Conservation (phyloP, 177 flowering plant species). For the Tripterygium wilfordii region DNA sequence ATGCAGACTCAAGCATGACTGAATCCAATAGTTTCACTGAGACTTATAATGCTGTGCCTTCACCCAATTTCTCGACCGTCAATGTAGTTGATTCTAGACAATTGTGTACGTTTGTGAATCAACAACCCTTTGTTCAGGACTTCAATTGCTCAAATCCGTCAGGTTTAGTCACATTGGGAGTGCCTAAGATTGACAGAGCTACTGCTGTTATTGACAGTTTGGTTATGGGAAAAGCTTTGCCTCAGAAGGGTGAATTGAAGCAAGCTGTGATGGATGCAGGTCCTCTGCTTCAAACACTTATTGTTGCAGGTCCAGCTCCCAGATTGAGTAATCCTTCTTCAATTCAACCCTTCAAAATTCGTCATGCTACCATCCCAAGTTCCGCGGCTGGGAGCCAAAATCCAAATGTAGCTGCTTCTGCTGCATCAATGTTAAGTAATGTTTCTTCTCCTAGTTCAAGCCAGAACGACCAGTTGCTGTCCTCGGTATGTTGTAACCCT, state of each 20-base stretch:
- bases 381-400: constrained; percentile 8
- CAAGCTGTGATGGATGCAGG: constrained; percentile 78
- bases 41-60: constrained; percentile 40
- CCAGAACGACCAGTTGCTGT: constrained; percentile 3
- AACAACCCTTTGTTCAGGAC: constrained; percentile 20
- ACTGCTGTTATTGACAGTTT: constrained; percentile 31
- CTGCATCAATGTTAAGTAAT: constrained; percentile 29
- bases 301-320: constrained; percentile 84
- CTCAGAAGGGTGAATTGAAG: constrained; percentile 63
- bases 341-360: constrained; percentile 42
- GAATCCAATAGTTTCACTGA: constrained; percentile 62
- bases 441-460: constrained; percentile 15
- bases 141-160: constrained; percentile 6
- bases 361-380: constrained; percentile 39
- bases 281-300: constrained; percentile 72
- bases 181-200: constrained; percentile 23
- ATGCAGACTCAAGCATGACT: constrained; percentile 46
- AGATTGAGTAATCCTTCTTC: constrained; percentile 90
- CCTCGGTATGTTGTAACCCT: constrained; percentile 13
- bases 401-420: constrained; percentile 5
- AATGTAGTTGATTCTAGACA: constrained; percentile 30
- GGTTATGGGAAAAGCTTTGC: constrained; percentile 42
- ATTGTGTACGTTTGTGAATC: constrained; percentile 13
- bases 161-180: constrained; percentile 5
- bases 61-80: constrained; percentile 52